phyloP scores from a whole-genome alignment of 2,329 filamentous ascomycete species.

The Aspergillus sclerotialis region DNA sequence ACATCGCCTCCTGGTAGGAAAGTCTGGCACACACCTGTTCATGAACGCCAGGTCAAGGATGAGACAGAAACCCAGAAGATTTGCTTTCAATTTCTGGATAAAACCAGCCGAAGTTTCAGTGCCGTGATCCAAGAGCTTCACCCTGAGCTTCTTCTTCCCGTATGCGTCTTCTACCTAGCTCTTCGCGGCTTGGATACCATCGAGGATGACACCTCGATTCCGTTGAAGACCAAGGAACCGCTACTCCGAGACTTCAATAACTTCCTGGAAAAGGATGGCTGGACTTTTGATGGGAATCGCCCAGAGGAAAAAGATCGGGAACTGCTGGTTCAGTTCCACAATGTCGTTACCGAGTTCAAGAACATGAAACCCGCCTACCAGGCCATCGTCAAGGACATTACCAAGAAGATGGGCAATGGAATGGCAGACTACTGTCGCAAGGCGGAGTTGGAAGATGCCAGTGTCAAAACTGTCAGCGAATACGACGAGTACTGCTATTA shows the following conservation, averaged over 20 bases:
- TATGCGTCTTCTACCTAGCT: constrained; percentile 87
- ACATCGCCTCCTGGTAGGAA: no score
- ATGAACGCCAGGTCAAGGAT: constrained; percentile 68
- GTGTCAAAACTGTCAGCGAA: constrained; percentile 74
- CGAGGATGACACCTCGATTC: constrained; percentile 95
- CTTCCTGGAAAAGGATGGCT: constrained; percentile 73
- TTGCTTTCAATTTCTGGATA: constrained; percentile 79
- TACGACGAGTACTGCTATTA: constrained; percentile 98
- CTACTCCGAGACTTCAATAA: constrained; percentile 76
- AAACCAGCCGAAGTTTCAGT: constrained; percentile 89
- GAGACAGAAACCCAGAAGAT: constrained; percentile 67
- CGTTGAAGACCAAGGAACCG: constrained; percentile 74
- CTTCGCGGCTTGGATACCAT: constrained; percentile 94
- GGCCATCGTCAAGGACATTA: constrained; percentile 86
- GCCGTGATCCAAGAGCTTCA: constrained; percentile 94
- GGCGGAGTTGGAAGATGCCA: constrained; percentile 70
- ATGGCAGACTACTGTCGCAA: constrained; percentile 95
- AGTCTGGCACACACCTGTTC: constrained; percentile 91
- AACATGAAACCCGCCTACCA: constrained; percentile 79
- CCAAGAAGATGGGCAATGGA: constrained; percentile 90
- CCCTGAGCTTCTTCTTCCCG: constrained; percentile 82
- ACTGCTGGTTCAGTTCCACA: constrained; percentile 84
- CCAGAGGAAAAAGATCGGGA: constrained; percentile 92
- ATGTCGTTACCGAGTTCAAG: constrained; percentile 78
- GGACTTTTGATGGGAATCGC: constrained; percentile 81